Evolutionary conservation across 23 red algal species (phyloP).

Genomic region (Gracilaria vermiculophylla): DNA sequence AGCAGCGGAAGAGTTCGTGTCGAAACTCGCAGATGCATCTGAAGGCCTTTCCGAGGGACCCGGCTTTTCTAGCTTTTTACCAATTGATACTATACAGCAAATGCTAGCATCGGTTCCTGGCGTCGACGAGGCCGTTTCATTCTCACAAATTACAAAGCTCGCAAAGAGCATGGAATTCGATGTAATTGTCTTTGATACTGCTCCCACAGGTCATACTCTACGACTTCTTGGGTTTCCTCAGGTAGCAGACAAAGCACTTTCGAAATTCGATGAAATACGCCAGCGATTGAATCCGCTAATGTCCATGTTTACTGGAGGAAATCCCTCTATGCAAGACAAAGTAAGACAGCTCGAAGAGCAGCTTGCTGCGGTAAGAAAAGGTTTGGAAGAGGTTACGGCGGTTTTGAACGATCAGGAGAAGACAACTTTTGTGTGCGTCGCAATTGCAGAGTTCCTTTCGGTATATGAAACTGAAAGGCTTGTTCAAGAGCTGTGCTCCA

Average conservation of each 20-base stretch:
- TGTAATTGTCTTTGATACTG: conserved; percentile 90
- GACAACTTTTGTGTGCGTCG: conserved; percentile 91
- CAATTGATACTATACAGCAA: conserved; percentile 74
- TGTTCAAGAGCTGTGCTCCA: conserved; percentile 90
- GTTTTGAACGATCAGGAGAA: conserved; percentile 83
- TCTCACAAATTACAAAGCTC: conserved; percentile 80
- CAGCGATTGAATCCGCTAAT: conserved; percentile 57
- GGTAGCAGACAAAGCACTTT: conserved; percentile 73
- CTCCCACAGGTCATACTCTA: conserved; percentile 94
- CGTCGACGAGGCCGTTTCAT: conserved; percentile 94
- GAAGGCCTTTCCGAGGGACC: conserved; percentile 39
- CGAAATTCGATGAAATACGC: conserved; percentile 67
- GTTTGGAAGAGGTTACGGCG: conserved; percentile 67
- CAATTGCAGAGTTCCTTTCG: conserved; percentile 97
- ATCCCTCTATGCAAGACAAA: conserved; percentile 52
- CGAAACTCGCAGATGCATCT: conserved; percentile 23
- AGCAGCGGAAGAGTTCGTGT: conserved; percentile 47
- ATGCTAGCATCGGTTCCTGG: conserved; percentile 84
- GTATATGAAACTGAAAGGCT: conserved; percentile 99
- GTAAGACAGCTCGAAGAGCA: conserved; percentile 61
- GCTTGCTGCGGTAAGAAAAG: conserved; percentile 41
- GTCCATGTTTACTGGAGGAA: conserved; percentile 70
- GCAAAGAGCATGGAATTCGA: conserved; percentile 80
- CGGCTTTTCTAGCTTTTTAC: conserved; percentile 33
- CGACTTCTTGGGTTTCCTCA: conserved; percentile 87